A percentile compares a stretch with the other conserved stretches of the same genome.
These are phyloP conservation scores for Coniochaeta sp. DNA, from an alignment of 2,329 filamentous ascomycete genomes.

Conservation along the genomic window DNA sequence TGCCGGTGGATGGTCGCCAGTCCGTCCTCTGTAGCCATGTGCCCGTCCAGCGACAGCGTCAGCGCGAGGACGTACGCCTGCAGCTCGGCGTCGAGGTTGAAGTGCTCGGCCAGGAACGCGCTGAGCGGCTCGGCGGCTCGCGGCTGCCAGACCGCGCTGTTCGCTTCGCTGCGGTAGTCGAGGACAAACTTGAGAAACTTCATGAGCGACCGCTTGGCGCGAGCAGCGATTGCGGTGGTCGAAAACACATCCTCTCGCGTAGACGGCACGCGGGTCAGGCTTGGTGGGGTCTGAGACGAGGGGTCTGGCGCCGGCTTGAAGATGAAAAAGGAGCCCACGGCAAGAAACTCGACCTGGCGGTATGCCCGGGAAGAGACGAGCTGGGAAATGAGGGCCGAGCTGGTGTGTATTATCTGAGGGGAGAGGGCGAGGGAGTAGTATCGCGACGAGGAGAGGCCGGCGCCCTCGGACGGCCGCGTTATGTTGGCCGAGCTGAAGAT, in stretches of 20 bases:
- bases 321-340: slow-evolving; percentile 89
- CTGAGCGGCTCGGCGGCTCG: slow-evolving; percentile 48
- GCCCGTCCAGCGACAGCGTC: slow-evolving; percentile 63
- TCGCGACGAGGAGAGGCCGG: slow-evolving; percentile 54
- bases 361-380: slow-evolving; percentile 88
- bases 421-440: slow-evolving; percentile 78
- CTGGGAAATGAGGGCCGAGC: slow-evolving; percentile 67
- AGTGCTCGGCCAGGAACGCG: slow-evolving; percentile 52
- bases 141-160: slow-evolving; percentile 49
- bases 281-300: slow-evolving; percentile 14
- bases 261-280: slow-evolving; percentile 69
- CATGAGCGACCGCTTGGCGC: slow-evolving; percentile 81
- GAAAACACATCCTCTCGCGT: slow-evolving; percentile 89
- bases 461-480: slow-evolving; percentile 25
- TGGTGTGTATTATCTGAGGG: slow-evolving; percentile 79
- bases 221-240: slow-evolving; percentile 65
- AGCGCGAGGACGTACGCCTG: slow-evolving; percentile 59
- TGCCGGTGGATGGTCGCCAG: slow-evolving; percentile 71
- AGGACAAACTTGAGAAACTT: slow-evolving; percentile 87
- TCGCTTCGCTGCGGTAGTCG: slow-evolving; percentile 53
- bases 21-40: slow-evolving; percentile 56
- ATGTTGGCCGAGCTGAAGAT: slow-evolving; percentile 30
- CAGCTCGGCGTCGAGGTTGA: slow-evolving; percentile 61
- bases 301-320: slow-evolving; percentile 33
- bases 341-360: slow-evolving; percentile 85